Percentiles rank a stretch among this genome's conserved stretches.
Conservation (phyloP, 2,329 filamentous ascomycete genomes). For the Claviceps pusilla region DNA sequence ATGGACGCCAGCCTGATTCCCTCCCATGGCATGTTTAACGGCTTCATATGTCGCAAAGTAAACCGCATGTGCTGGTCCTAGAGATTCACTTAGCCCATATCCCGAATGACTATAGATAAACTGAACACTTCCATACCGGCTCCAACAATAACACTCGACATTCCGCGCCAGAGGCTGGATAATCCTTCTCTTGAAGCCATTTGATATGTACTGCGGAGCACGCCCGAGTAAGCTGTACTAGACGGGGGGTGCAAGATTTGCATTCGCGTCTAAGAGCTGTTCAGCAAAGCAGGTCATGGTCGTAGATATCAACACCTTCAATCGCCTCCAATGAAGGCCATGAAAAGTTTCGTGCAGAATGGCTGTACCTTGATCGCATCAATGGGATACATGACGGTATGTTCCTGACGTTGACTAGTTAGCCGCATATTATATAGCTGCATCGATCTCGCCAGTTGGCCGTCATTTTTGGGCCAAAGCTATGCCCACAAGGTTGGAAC, state of each 20-base stretch:
- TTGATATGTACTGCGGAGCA: conserved; percentile 82
- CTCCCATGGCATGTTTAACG: conserved; percentile 90
- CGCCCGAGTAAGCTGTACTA: conserved; percentile 69
- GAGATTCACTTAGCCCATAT: background rate
- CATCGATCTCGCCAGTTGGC: background rate
- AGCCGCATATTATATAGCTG: background rate
- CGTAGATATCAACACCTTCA: background rate
- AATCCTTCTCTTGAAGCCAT: conserved; percentile 85
- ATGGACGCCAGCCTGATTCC: conserved; percentile 73
- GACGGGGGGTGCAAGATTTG: conserved; percentile 80
- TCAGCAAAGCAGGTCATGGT: conserved; percentile 7
- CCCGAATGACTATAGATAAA: background rate
- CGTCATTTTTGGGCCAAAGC: background rate
- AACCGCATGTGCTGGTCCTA: conserved; percentile 89
- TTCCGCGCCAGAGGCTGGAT: conserved; percentile 84
- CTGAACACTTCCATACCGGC: conserved; percentile 49
- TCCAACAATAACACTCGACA: conserved; percentile 90
- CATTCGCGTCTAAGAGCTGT: conserved; percentile 70
- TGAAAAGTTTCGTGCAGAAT: background rate
- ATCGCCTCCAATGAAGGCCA: background rate
- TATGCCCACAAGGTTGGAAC: conserved; percentile 14
- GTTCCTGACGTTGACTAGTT: conserved; percentile 48
- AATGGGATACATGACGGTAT: conserved; percentile 97
- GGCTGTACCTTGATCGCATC: conserved; percentile 79
- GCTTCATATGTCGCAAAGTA: conserved; percentile 98